phyloP scores from a whole-genome alignment of 441 rosid species.

The Jatropha podagrica region DNA sequence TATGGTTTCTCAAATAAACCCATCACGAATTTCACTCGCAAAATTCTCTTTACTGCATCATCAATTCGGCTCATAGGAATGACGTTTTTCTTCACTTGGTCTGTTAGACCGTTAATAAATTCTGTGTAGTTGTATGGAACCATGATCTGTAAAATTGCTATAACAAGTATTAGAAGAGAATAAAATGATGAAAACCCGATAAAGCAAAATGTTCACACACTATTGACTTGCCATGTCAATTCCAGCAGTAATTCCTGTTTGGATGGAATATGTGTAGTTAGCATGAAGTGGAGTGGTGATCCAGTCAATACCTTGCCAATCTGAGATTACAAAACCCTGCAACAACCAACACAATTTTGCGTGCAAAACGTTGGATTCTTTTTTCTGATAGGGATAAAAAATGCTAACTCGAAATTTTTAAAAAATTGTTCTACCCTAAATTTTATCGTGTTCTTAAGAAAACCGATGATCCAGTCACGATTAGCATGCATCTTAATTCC shows the following conservation, averaged over 20 bases:
- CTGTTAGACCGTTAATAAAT: constrained; percentile 50
- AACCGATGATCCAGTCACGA: constrained; percentile 43
- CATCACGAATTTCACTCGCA: constrained; percentile 59
- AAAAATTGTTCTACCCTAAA: constrained; percentile 41
- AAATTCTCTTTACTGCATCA: constrained; percentile 63
- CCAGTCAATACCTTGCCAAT: constrained; percentile 50
- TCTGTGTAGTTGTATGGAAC: constrained; percentile 50
- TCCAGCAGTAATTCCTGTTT: constrained; percentile 49
- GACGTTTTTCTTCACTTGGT: constrained; percentile 42
- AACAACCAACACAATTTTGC: neutral
- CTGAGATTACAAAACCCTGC: constrained; percentile 62
- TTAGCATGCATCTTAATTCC: constrained; percentile 68
- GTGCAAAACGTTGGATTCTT: neutral
- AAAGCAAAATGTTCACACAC: too few species aligned
- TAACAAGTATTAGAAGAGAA: too few species aligned
- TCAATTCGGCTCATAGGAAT: constrained; percentile 65
- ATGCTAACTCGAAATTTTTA: neutral
- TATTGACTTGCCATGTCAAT: constrained; percentile 52
- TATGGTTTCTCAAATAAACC: constrained; percentile 62
- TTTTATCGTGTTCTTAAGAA: constrained; percentile 50
- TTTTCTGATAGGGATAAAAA: neutral
- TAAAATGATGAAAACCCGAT: too few species aligned
- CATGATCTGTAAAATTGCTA: constrained; percentile 43
- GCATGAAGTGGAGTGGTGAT: constrained; percentile 56
- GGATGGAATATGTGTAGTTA: constrained; percentile 56